Evolutionary conservation across 2,329 filamentous ascomycete species (phyloP), one percentile per base, ranked within the genome.

Genomic region (Byssochlamys sp.): DNA sequence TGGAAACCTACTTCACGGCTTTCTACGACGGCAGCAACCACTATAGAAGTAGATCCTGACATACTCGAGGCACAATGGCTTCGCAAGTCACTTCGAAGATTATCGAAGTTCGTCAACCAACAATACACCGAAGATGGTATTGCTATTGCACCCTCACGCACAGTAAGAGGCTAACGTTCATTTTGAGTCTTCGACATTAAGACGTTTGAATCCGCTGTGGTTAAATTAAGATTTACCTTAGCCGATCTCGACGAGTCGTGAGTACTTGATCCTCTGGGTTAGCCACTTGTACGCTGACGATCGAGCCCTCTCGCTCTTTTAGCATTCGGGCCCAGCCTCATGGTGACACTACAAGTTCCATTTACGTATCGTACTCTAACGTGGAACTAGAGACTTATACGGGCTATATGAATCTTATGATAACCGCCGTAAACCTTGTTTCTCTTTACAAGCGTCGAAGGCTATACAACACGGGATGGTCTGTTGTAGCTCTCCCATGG

Each of bases 1-100:
- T 75, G 71, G 67, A 67, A 66, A 12, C 69, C 69, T 52, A 68
- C 72, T 26, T 66, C 57, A 54, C 69, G 66, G 53, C 60, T 77
- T 19, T 70, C 67, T 25, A 60, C 81, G 24, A 74, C 67, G 10
- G 67, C 75, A 7, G 66, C 70, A 27, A 78, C 78, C 1, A 71
- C 73, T 26, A 60, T 81, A 2, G 77, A 81, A 53, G 66, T 81
- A 25, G 72, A 82, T 59, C 79, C 79, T 0, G 62, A 67, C 53
- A 73, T 79, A 14, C 63, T 65, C 14, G 79, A 81, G 53, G 73
- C 77, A 2, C 66, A 71, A 6, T 77, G 75, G 67, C 69, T 82
- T 9, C 71, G 77, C 39, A 68, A 66, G 1, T 74, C 76, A 60
- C 74, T 78, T 0, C 67, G 71, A 45, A 69, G 73, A 1, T 62